Evolutionary conservation across 2,329 filamentous ascomycete species (phyloP).

Genomic region (Plectosphaerella cucumerina): DNA sequence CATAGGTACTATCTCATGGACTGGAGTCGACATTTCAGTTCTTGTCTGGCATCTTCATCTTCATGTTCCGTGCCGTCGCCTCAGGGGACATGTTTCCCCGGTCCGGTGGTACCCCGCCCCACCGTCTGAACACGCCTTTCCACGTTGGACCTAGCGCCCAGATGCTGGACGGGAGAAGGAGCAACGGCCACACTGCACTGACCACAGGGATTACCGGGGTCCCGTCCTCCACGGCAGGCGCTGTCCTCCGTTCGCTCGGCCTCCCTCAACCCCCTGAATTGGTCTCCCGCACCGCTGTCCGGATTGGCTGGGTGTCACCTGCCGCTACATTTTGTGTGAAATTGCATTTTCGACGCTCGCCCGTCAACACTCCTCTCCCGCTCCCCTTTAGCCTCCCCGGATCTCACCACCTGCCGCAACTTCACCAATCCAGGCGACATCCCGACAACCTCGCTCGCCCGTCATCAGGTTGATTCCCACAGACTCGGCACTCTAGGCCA

Average conservation of each 20-base stretch:
- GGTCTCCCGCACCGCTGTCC: slow-evolving; percentile 10
- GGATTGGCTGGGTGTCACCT: slow-evolving; percentile 16
- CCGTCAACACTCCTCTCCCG: slow-evolving; percentile 14
- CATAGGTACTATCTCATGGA: no score
- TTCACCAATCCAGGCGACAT: background rate
- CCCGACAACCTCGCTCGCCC: background rate
- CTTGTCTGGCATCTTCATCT: no score
- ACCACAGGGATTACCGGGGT: background rate
- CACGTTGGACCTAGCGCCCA: background rate
- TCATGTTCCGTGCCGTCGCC: no score
- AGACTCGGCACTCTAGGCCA: background rate
- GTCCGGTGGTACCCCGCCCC: background rate
- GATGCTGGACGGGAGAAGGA: background rate
- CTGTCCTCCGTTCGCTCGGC: background rate
- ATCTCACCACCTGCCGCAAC: slow-evolving; percentile 7
- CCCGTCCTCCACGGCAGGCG: background rate
- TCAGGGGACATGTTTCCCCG: background rate
- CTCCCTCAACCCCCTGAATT: slow-evolving; percentile 15
- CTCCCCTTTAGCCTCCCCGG: slow-evolving; percentile 14
- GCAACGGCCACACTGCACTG: background rate
- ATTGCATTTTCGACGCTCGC: slow-evolving; percentile 27
- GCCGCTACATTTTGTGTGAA: slow-evolving; percentile 33
- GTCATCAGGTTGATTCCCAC: background rate
- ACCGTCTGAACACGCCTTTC: background rate
- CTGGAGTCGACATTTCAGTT: no score